phyloP scores from a whole-genome alignment of 805 yeast species.

The Candida wancherniae region DNA sequence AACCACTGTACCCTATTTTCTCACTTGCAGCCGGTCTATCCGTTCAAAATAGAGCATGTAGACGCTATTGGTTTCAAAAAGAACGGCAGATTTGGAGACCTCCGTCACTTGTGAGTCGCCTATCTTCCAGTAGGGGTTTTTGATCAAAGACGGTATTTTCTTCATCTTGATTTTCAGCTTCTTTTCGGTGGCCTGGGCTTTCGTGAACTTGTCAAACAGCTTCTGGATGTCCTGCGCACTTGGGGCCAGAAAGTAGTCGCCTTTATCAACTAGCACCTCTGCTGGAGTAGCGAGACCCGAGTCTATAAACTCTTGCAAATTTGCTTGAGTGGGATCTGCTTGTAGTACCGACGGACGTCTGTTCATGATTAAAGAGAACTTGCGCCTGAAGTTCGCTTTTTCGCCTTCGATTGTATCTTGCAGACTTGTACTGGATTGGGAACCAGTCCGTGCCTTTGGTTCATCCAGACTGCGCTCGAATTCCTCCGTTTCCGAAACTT shows the following conservation, averaged over 20 bases:
- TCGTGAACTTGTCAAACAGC: slow-evolving; percentile 11
- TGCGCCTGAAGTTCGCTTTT: slow-evolving; percentile 29
- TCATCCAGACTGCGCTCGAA: neutral
- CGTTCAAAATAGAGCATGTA: slow-evolving; percentile 83
- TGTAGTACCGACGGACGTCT: slow-evolving; percentile 38
- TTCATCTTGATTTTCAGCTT: slow-evolving; percentile 36
- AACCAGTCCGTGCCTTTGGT: slow-evolving; percentile 4
- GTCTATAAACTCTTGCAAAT: slow-evolving; percentile 34
- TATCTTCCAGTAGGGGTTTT: slow-evolving; percentile 76
- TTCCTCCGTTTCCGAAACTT: slow-evolving; percentile 5
- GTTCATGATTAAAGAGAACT: slow-evolving; percentile 36
- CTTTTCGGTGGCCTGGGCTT: slow-evolving; percentile 8
- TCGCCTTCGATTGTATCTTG: slow-evolving; percentile 14
- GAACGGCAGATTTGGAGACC: slow-evolving; percentile 50
- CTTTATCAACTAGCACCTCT: slow-evolving; percentile 33
- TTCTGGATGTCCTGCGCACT: slow-evolving; percentile 14
- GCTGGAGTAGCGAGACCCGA: slow-evolving; percentile 41
- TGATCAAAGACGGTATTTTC: slow-evolving; percentile 50
- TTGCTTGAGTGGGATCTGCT: slow-evolving; percentile 33
- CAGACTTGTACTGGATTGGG: slow-evolving; percentile 16
- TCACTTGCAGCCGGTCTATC: slow-evolving; percentile 25
- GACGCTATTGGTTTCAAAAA: slow-evolving; percentile 68
- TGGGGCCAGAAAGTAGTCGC: slow-evolving; percentile 24
- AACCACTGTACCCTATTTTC: no score
- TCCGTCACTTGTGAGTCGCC: slow-evolving; percentile 74